Evolutionary conservation across 2,329 filamentous ascomycete genomes (phyloP).

Genomic region (Aspergillus sclerotialis): DNA sequence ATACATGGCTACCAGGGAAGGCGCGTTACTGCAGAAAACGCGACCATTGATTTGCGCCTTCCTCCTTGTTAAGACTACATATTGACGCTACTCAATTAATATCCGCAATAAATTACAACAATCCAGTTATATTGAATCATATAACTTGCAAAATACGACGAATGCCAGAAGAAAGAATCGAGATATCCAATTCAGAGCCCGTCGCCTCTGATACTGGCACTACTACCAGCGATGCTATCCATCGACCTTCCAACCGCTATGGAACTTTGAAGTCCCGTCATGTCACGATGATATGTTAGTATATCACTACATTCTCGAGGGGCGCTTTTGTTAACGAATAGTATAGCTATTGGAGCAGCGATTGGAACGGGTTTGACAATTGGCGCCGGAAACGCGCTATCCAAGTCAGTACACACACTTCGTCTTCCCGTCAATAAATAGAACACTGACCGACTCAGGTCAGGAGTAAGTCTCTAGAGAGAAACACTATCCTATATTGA

Average conservation of each 20-base stretch:
- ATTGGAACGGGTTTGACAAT: conserved; percentile 27
- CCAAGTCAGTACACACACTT: conserved; percentile 16
- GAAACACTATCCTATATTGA: background rate
- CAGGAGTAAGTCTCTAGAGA: conserved; percentile 16
- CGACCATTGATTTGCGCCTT: too few relatives aligned
- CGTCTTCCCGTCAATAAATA: background rate
- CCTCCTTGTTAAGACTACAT: too few relatives aligned
- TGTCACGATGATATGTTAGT: conserved; percentile 8
- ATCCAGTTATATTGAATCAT: too few relatives aligned
- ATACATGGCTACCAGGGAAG: too few relatives aligned
- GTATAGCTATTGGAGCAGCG: conserved; percentile 21
- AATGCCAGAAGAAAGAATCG: background rate
- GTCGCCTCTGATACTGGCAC: background rate
- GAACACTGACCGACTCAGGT: conserved; percentile 12
- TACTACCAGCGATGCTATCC: background rate
- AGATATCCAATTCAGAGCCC: background rate
- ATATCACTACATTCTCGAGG: conserved; percentile 25
- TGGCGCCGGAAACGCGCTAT: conserved; percentile 19
- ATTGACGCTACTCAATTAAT: too few relatives aligned
- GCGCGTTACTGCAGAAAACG: too few relatives aligned
- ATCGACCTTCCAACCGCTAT: conserved; percentile 1
- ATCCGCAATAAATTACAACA: too few relatives aligned
- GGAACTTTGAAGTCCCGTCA: conserved; percentile 3
- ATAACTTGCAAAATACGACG: too few relatives aligned
- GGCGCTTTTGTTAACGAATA: conserved; percentile 3